A percentile compares a stretch with the other conserved stretches of the same genome.
These are phyloP conservation scores for Cicer pinnatifidum DNA, from an alignment of 306 rosid genomes.

Conservation along the genomic window DNA sequence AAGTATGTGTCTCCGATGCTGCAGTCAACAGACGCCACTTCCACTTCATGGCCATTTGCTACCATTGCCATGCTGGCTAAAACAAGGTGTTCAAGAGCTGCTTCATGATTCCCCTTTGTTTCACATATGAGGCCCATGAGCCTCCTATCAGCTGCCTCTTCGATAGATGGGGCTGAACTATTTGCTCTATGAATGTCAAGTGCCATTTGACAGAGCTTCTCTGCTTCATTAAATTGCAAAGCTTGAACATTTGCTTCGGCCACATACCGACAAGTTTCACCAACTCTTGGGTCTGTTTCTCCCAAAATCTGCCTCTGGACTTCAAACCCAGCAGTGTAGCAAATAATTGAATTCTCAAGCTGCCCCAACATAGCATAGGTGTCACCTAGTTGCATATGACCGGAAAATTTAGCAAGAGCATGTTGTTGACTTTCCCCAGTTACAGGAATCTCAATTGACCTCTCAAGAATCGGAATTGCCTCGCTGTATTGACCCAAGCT, in stretches of 20 bases:
- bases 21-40: slow-evolving; percentile 90
- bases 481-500: slow-evolving; percentile 79
- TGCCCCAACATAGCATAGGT: slow-evolving; percentile 95
- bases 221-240: slow-evolving; percentile 83
- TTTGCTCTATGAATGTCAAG: slow-evolving; percentile 81
- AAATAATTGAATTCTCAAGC: slow-evolving; percentile 79
- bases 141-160: slow-evolving; percentile 98
- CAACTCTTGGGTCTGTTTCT: slow-evolving; percentile 83
- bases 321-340: slow-evolving; percentile 79
- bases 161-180: slow-evolving; percentile 71
- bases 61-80: slow-evolving; percentile 95
- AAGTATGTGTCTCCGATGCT: slow-evolving; percentile 93
- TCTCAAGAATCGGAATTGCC: slow-evolving; percentile 85
- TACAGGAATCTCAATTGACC: slow-evolving; percentile 74
- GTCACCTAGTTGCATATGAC: slow-evolving; percentile 97
- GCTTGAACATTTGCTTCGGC: slow-evolving; percentile 99
- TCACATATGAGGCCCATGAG: slow-evolving; percentile 97
- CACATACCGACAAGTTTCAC: slow-evolving; percentile 91
- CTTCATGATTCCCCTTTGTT: slow-evolving; percentile 87
- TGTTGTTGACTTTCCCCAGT: slow-evolving; percentile 75
- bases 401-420: slow-evolving; percentile 95
- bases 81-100: slow-evolving; percentile 94
- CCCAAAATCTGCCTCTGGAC: slow-evolving; percentile 86
- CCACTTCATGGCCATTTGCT: slow-evolving; percentile 82
- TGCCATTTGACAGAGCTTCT: slow-evolving; percentile 85